Evolutionary conservation across 2,329 filamentous ascomycete genomes (phyloP), one percentile per base, ranked within the genome.

Genomic region (Akanthomyces muscarius): DNA sequence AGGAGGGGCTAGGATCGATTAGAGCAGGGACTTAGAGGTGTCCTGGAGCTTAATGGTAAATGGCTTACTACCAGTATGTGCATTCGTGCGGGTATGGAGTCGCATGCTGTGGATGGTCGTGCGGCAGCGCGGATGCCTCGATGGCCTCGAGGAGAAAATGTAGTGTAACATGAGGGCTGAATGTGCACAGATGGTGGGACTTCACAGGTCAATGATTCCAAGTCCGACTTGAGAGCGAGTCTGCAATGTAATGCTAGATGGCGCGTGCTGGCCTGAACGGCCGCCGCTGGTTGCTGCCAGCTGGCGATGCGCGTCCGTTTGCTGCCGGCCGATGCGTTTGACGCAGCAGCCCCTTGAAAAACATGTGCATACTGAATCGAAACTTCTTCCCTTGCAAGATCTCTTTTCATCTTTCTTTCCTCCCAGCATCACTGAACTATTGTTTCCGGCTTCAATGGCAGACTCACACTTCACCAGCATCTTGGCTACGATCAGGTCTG

Each of bases 1-100:
- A 61, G 41, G 59, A 61, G 50, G 59, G 59, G 50, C 50, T 47
- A 21, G 42, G 48, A 38, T 61, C 48, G 48, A 41, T 48, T 41
- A 14, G 42, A 38, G 55, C 23, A 5, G 50, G 41, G 11, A 38
- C 28, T 61, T 48, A 25, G 16, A 25, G 25, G 33, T 55, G 50
- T 61, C 59, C 55, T 42, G 59, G 30, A 48, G 42, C 41, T 59
- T 59, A 51, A 28, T 30, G 28, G 28, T 33, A 36, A 36, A 36
- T 50, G 16, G 45, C 16, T n/a, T 21, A 18, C 44, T 28, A 25
- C 7, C 33, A 50, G 14, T 41, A 36, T 7, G 5, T 33, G 33
- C 21, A 41, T 14, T 3, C 44, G 21, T 5, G 23, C 21, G 18
- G n/a, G 4, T 36, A 25, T 30, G 25, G 54, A 45, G 33, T 44